Percentiles rank a stretch among this genome's conserved stretches.
These are phyloP conservation scores for Aspergillus sparsus DNA, from an alignment of 495 filamentous ascomycete genomes.

Conservation along the genomic window DNA sequence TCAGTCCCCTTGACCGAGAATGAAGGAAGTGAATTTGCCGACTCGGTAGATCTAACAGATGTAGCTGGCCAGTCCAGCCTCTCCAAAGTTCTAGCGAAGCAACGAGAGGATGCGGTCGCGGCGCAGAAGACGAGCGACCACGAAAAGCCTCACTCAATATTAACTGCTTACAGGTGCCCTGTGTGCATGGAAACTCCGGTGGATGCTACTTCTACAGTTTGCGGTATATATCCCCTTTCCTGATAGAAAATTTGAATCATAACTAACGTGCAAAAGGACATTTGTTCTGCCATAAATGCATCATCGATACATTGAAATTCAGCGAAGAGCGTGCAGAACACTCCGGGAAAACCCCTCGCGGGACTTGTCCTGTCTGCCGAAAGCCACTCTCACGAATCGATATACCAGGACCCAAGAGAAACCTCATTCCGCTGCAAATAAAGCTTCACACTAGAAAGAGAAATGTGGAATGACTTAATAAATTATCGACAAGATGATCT, in stretches of 20 bases:
- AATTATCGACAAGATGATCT: not conserved
- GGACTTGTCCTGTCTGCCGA: constrained; percentile 51
- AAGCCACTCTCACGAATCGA: constrained; percentile 39
- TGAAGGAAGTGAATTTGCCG: constrained; percentile 12
- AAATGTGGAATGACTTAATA: not conserved
- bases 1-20: constrained; percentile 4
- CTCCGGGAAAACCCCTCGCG: constrained; percentile 30
- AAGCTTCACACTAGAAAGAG: constrained; percentile 55
- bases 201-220: constrained; percentile 75
- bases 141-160: constrained; percentile 46
- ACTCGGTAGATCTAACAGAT: constrained; percentile 64
- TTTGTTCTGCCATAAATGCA: constrained; percentile 81
- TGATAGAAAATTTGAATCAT: not conserved
- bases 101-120: constrained; percentile 49
- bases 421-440: constrained; percentile 57
- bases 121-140: constrained; percentile 55
- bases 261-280: constrained; percentile 58
- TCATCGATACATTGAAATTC: constrained; percentile 71
- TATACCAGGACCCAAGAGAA: constrained; percentile 33
- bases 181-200: constrained; percentile 82
- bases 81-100: constrained; percentile 50
- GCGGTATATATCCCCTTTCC: constrained; percentile 61
- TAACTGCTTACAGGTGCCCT: constrained; percentile 65
- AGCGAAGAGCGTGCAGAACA: constrained; percentile 45
- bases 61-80: constrained; percentile 50